These are phyloP conservation scores for Talaromyces proteolyticus DNA, from an alignment of 495 filamentous ascomycete species.

Conservation along the genomic window DNA sequence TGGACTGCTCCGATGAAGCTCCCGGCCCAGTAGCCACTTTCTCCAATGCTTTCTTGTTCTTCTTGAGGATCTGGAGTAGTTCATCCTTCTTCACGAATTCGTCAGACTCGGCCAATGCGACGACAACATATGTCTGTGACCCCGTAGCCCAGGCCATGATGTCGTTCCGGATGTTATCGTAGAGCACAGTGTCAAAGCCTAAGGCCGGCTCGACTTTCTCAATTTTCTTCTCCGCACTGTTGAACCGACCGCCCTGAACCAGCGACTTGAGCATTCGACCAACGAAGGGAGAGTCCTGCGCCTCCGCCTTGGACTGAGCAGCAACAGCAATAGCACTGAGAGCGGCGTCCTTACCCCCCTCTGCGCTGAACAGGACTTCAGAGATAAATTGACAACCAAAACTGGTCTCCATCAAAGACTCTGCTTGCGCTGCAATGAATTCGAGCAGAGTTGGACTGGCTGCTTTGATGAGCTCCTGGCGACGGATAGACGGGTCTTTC, in stretches of 20 bases:
- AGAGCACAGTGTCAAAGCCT: constrained; percentile 72
- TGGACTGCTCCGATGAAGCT: constrained; percentile 25
- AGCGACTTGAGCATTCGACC: constrained; percentile 89
- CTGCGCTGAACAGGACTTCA: constrained; percentile 73
- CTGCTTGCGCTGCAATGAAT: constrained; percentile 61
- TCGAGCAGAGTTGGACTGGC: constrained; percentile 55
- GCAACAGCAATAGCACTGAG: constrained; percentile 66
- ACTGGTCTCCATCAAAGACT: constrained; percentile 59
- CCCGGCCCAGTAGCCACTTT: constrained; percentile 28
- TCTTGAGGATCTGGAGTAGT: constrained; percentile 58
- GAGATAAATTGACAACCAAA: constrained; percentile 84
- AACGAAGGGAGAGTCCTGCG: constrained; percentile 51
- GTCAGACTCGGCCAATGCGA: constrained; percentile 72
- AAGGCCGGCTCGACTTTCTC: constrained; percentile 69
- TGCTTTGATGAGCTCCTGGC: constrained; percentile 64
- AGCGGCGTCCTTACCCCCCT: constrained; percentile 64
- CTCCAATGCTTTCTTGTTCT: constrained; percentile 46
- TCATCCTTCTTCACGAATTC: constrained; percentile 65
- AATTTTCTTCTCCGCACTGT: constrained; percentile 60
- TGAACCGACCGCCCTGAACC: constrained; percentile 79
- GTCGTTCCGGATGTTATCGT: constrained; percentile 65
- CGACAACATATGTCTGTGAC: constrained; percentile 71
- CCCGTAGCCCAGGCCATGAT: constrained; percentile 84
- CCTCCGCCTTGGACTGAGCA: constrained; percentile 55
- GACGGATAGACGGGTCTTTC: constrained; percentile 73